Evolutionary conservation across 83 land plant genomes (phyloP).

Genomic region (Thuja plicata): DNA sequence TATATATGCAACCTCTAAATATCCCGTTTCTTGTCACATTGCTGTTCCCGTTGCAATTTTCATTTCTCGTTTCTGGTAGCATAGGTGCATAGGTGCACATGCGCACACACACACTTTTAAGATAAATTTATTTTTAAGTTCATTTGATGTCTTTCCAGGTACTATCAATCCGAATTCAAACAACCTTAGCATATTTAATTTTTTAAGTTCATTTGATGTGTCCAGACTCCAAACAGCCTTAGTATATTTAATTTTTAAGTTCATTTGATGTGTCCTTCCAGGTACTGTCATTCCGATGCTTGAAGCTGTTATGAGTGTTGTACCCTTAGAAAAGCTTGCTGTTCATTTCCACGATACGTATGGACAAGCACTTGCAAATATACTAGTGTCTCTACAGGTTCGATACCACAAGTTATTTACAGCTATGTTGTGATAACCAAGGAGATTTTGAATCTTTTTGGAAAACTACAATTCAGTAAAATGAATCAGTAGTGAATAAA

Average conservation of each 20-base stretch:
- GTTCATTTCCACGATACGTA: constrained; percentile 99
- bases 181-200: too few species aligned
- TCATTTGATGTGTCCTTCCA: constrained; percentile 15
- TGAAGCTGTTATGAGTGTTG: constrained; percentile 91
- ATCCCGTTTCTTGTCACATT: too few species aligned
- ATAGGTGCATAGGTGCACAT: too few species aligned
- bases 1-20: too few species aligned
- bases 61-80: too few species aligned
- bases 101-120: too few species aligned
- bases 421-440: neutral
- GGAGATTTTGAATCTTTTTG: neutral
- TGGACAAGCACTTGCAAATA: constrained; percentile 93
- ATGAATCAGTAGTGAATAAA: neutral
- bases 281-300: constrained; percentile 93
- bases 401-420: constrained; percentile 1
- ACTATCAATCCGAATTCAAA: constrained; percentile 32
- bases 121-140: neutral
- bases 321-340: constrained; percentile 85
- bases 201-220: too few species aligned
- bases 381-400: constrained; percentile 88
- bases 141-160: too few species aligned
- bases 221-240: neutral
- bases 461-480: neutral
- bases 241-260: neutral
- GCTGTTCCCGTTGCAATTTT: too few species aligned